phyloP scores from a whole-genome alignment of 805 yeast genomes.

The Isabelozyma rhagii region DNA sequence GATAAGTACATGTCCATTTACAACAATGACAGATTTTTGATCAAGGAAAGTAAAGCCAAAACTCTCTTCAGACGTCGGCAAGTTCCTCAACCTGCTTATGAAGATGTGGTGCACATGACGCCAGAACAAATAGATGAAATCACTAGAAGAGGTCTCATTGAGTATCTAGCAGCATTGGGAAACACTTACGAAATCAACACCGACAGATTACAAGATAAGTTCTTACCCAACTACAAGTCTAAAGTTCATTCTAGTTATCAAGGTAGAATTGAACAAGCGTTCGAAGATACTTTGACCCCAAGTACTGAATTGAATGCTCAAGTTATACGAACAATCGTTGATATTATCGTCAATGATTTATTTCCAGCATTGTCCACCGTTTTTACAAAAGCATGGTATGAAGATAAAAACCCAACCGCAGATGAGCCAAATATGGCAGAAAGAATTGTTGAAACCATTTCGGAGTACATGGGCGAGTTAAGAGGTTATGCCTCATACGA shows the following conservation, averaged over 20 bases:
- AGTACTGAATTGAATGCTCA: constrained; percentile 79
- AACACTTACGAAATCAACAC: constrained; percentile 83
- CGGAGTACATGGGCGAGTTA: constrained; percentile 69
- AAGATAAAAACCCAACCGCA: constrained; percentile 34
- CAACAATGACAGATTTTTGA: constrained; percentile 34
- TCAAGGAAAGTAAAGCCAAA: constrained; percentile 43
- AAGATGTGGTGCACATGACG: constrained; percentile 38
- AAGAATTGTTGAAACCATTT: constrained; percentile 67
- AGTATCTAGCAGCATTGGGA: constrained; percentile 77
- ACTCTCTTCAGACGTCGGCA: constrained; percentile 27
- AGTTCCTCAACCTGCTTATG: constrained; percentile 8
- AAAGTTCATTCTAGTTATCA: constrained; percentile 50
- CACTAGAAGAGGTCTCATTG: constrained; percentile 67
- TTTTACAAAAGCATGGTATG: constrained; percentile 72
- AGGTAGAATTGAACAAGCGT: constrained; percentile 29
- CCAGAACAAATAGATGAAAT: constrained; percentile 34
- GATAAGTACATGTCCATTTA: constrained; percentile 40
- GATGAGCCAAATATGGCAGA: constrained; percentile 47
- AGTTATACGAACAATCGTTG: constrained; percentile 64
- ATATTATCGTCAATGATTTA: constrained; percentile 71
- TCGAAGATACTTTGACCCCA: constrained; percentile 48
- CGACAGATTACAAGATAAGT: constrained; percentile 60
- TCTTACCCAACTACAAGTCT: constrained; percentile 59
- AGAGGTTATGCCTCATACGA: constrained; percentile 43
- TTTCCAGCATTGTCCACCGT: constrained; percentile 56